A percentile compares a stretch with the other conserved stretches of the same genome.
Evolutionary conservation across 768 basidiomycete species (phyloP).

Genomic region (Jaapia argillacea): DNA sequence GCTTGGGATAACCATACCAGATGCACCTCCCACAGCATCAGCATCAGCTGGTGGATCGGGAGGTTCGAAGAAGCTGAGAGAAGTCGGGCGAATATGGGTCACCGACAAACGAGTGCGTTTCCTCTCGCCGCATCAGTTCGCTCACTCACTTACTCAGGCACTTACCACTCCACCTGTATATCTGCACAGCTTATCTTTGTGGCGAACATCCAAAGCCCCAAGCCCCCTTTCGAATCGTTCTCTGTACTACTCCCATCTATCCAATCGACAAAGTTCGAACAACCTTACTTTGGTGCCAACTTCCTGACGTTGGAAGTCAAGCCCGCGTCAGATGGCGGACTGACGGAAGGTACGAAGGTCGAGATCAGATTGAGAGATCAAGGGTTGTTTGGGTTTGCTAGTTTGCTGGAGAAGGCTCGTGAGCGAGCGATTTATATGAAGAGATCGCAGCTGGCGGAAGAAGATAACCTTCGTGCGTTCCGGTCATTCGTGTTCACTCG

Average conservation of each 20-base stretch:
- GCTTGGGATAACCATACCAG: constrained; percentile 46
- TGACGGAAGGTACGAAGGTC: constrained; percentile 50
- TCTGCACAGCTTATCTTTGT: constrained; percentile 51
- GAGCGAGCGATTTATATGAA: constrained; percentile 71
- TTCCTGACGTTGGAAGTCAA: constrained; percentile 56
- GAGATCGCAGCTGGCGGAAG: constrained; percentile 44
- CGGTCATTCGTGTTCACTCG: no score
- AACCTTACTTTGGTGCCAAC: constrained; percentile 65
- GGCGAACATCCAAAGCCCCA: constrained; percentile 4
- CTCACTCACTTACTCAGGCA: constrained; percentile 1
- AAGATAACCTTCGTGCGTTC: constrained; percentile 53
- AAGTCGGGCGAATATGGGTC: constrained; percentile 46
- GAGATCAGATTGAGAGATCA: constrained; percentile 62
- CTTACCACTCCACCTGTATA: constrained; percentile 2
- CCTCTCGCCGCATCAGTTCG: constrained; percentile 1
- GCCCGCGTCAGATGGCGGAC: constrained; percentile 57
- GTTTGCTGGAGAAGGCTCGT: constrained; percentile 64
- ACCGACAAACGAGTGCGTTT: constrained; percentile 64
- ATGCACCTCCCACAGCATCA: constrained; percentile 32
- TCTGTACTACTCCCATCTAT: constrained; percentile 54
- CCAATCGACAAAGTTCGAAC: constrained; percentile 62
- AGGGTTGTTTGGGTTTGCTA: constrained; percentile 67
- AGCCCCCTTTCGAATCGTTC: constrained; percentile 29
- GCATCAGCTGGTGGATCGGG: constrained; percentile 41
- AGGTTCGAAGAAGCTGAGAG: constrained; percentile 47